Evolutionary conservation across 768 basidiomycete species (phyloP).

Genomic region (Pholiota conissans): DNA sequence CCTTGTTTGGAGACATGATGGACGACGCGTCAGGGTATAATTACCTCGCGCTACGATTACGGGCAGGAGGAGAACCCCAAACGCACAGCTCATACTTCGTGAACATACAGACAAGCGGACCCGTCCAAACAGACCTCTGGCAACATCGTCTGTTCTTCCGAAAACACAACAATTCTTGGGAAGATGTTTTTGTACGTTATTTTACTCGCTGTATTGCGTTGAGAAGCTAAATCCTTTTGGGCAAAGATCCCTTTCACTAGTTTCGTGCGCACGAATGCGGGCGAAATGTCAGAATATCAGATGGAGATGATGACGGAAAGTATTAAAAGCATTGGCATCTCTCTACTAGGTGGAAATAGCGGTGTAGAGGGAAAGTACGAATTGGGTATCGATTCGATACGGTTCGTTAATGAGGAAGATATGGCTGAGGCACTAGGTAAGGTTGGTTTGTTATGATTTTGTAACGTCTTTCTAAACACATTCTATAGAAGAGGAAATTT

Average conservation of each 20-base stretch:
- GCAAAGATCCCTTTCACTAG: constrained; percentile 76
- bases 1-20: constrained; percentile 81
- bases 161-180: constrained; percentile 68
- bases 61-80: constrained; percentile 72
- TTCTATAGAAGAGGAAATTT: background rate
- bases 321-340: constrained; percentile 82
- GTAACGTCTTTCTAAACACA: background rate
- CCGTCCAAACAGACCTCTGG: constrained; percentile 84
- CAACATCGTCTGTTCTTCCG: constrained; percentile 89
- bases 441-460: constrained; percentile 8
- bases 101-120: constrained; percentile 89
- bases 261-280: constrained; percentile 75
- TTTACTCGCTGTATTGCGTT: background rate
- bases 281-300: constrained; percentile 67
- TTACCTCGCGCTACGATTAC: constrained; percentile 79
- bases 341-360: constrained; percentile 83
- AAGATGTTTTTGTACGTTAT: constrained; percentile 71
- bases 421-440: constrained; percentile 30
- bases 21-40: constrained; percentile 84
- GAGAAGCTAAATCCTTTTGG: background rate
- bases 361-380: constrained; percentile 76
- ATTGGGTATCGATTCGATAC: constrained; percentile 78
- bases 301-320: constrained; percentile 75
- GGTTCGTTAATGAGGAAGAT: constrained; percentile 79
- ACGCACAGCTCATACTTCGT: constrained; percentile 88